Evolutionary conservation across 2,329 filamentous ascomycete genomes (phyloP).

Genomic region (Ceratocystis huliohia): DNA sequence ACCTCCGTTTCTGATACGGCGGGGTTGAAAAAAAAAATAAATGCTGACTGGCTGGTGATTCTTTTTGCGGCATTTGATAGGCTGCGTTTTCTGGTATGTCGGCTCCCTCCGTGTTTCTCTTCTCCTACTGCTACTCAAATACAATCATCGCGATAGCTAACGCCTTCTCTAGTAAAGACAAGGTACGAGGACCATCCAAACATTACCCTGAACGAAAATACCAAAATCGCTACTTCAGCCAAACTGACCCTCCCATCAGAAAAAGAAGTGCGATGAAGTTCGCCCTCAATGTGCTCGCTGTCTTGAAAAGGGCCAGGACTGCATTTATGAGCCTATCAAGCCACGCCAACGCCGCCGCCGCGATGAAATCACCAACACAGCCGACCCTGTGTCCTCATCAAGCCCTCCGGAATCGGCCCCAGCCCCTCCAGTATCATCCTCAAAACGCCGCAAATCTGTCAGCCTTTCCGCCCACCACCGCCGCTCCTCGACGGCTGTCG

Average conservation of each 20-base stretch:
- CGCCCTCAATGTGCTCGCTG: constrained; percentile 41
- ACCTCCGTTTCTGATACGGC: neutral
- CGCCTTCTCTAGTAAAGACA: constrained; percentile 19
- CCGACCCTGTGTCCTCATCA: neutral
- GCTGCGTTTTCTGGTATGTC: constrained; percentile 19
- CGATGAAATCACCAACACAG: neutral
- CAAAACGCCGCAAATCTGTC: neutral
- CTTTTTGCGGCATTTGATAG: constrained; percentile 4
- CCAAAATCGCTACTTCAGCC: neutral
- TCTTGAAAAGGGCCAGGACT: constrained; percentile 36
- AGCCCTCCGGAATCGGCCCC: neutral
- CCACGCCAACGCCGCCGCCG: constrained; percentile 29
- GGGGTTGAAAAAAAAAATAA: neutral
- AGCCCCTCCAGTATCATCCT: neutral
- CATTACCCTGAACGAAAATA: neutral
- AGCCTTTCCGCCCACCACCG: neutral
- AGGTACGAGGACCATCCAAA: constrained; percentile 10
- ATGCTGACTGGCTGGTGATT: neutral
- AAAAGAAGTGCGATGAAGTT: constrained; percentile 46
- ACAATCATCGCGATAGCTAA: neutral
- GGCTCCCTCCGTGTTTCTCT: neutral
- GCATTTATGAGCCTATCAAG: constrained; percentile 38
- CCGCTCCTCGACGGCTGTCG: neutral
- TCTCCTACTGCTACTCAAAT: neutral
- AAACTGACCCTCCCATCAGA: constrained; percentile 28